Conservation (phyloP, 306 rosid genomes). For the apple (Malus domestica) region ASM211411v1 NC_041803.1:42830501-42831000, state of each 20-base stretch:
- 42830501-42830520: constrained; percentile 57
- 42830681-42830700: not conserved
- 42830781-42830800: constrained; percentile 81
- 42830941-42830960: too few species aligned
- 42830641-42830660: not conserved
- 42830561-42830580: constrained; percentile 17
- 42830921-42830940: too few species aligned
- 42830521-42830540: constrained; percentile 84
- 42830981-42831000: too few species aligned
- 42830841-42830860: not conserved
- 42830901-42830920: too few species aligned
- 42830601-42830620: not conserved
- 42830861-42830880: too few species aligned
- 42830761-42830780: constrained; percentile 60
- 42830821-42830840: constrained; percentile 56
- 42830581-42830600: not conserved
- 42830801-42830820: constrained; percentile 80
- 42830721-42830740: constrained; percentile 85
- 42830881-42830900: too few species aligned
- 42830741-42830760: constrained; percentile 62
- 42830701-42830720: constrained; percentile 63
- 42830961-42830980: too few species aligned
- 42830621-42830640: not conserved
- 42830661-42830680: not conserved
- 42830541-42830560: constrained; percentile 98